Evolutionary conservation across 345 rosid species (phyloP).

Genomic region (Rhodomyrtus tomentosa): DNA sequence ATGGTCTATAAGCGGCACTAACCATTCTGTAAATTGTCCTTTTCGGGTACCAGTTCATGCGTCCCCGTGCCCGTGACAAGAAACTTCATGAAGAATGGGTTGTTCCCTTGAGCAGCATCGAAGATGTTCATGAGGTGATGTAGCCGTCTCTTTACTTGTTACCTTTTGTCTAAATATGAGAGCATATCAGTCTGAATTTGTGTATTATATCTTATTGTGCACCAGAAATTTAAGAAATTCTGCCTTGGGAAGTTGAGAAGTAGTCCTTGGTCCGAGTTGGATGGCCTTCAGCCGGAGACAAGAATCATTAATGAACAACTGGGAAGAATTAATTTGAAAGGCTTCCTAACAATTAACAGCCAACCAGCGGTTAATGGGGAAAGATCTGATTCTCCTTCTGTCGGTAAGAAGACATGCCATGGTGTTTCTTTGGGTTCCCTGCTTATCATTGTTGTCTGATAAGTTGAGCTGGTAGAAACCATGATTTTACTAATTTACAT

Average conservation of each 20-base stretch:
- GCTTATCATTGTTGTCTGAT: neutral
- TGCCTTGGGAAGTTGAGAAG: slow-evolving; percentile 77
- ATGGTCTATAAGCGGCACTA: neutral
- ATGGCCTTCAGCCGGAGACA: slow-evolving; percentile 92
- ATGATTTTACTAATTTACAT: neutral
- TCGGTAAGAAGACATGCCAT: slow-evolving; percentile 39
- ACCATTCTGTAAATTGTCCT: neutral
- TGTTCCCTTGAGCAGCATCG: slow-evolving; percentile 50
- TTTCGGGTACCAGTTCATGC: slow-evolving; percentile 46
- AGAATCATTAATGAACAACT: slow-evolving; percentile 79
- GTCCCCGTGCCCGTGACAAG: slow-evolving; percentile 81
- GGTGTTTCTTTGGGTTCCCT: neutral
- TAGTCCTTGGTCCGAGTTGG: slow-evolving; percentile 96
- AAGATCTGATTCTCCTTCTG: slow-evolving; percentile 65
- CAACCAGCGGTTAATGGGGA: slow-evolving; percentile 93
- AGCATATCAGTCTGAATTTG: neutral
- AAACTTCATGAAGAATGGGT: slow-evolving; percentile 87
- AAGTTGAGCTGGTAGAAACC: neutral
- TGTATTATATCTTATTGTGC: neutral
- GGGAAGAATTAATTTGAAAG: slow-evolving; percentile 72
- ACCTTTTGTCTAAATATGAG: neutral
- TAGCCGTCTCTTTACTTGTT: neutral
- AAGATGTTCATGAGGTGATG: slow-evolving; percentile 73
- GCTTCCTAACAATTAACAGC: slow-evolving; percentile 91
- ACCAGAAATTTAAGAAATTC: slow-evolving; percentile 71